phyloP scores from a whole-genome alignment of 768 basidiomycete species.

The Lactarius akahatsu region DNA sequence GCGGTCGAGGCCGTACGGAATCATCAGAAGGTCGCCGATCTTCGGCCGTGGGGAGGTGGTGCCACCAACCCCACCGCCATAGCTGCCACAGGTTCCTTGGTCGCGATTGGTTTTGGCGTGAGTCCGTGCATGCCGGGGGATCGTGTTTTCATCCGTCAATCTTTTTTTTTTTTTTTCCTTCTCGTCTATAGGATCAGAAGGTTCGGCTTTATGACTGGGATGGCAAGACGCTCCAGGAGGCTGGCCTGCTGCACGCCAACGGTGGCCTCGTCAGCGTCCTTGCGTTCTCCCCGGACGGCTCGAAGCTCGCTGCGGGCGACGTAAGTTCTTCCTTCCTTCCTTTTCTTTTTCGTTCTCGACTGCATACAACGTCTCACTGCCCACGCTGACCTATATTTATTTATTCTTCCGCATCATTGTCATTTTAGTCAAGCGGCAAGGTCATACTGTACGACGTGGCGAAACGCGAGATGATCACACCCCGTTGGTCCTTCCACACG shows the following conservation, averaged over 20 bases:
- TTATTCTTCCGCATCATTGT: background rate
- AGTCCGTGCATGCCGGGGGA: conserved; percentile 25
- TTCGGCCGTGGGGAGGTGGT: conserved; percentile 46
- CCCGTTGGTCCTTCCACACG: conserved; percentile 85
- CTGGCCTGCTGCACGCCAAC: conserved; percentile 60
- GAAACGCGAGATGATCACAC: conserved; percentile 66
- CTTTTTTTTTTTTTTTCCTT: background rate
- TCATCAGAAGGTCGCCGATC: conserved; percentile 64
- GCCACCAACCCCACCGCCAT: conserved; percentile 50
- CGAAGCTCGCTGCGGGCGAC: conserved; percentile 78
- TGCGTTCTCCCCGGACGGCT: conserved; percentile 78
- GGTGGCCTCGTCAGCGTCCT: conserved; percentile 69
- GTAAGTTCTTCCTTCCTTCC: conserved; percentile 47
- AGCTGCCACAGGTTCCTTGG: conserved; percentile 48
- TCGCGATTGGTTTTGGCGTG: conserved; percentile 79
- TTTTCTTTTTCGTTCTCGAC: background rate
- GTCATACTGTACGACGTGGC: conserved; percentile 73
- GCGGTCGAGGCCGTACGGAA: conserved; percentile 64
- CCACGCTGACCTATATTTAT: background rate
- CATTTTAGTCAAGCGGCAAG: conserved; percentile 65
- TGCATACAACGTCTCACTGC: background rate
- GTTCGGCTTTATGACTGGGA: conserved; percentile 74
- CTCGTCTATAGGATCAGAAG: conserved; percentile 60
- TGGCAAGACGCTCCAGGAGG: conserved; percentile 58
- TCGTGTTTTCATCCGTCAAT: conserved; percentile 4